Evolutionary conservation across 163 green algal species (phyloP).

Genomic region (Coccomyxa subellipsoidea): DNA sequence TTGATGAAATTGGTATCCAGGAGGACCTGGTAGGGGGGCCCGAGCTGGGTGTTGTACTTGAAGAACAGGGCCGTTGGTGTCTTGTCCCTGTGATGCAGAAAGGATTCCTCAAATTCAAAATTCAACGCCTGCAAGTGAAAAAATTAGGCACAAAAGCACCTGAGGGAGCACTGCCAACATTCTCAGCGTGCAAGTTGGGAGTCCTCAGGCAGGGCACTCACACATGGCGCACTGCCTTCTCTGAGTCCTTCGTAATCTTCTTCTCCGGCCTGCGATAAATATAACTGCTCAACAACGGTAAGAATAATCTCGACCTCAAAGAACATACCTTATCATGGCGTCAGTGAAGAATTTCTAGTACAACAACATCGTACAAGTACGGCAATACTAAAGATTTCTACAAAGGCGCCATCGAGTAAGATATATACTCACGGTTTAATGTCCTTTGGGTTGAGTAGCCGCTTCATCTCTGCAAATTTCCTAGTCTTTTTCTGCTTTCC

Average conservation of each 20-base stretch:
- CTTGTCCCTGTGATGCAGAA: constrained; percentile 71
- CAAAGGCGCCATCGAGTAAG: too few species aligned
- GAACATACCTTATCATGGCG: too few species aligned
- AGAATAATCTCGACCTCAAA: too few species aligned
- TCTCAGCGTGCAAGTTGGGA: too few species aligned
- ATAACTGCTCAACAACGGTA: constrained; percentile 2
- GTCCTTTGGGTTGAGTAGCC: constrained; percentile 90
- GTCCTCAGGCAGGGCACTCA: neutral
- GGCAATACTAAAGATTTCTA: too few species aligned
- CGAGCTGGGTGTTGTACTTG: constrained; percentile 97
- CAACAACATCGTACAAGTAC: too few species aligned
- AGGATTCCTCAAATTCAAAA: too few species aligned
- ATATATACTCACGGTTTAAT: constrained; percentile 61
- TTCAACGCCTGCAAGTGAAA: too few species aligned
- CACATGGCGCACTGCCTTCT: constrained; percentile 36
- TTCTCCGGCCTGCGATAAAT: constrained; percentile 25
- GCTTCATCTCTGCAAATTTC: constrained; percentile 98
- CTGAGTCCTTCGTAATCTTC: constrained; percentile 59
- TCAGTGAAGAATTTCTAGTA: too few species aligned
- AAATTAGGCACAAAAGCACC: too few species aligned
- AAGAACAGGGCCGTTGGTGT: constrained; percentile 93
- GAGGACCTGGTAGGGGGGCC: constrained; percentile 96
- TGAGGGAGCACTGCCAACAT: too few species aligned
- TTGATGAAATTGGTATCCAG: constrained; percentile 99
- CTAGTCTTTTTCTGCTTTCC: constrained; percentile 93